These are phyloP conservation scores for Pythium monospermum DNA, from an alignment of 352 stramenopile genomes.

Conservation along the genomic window DNA sequence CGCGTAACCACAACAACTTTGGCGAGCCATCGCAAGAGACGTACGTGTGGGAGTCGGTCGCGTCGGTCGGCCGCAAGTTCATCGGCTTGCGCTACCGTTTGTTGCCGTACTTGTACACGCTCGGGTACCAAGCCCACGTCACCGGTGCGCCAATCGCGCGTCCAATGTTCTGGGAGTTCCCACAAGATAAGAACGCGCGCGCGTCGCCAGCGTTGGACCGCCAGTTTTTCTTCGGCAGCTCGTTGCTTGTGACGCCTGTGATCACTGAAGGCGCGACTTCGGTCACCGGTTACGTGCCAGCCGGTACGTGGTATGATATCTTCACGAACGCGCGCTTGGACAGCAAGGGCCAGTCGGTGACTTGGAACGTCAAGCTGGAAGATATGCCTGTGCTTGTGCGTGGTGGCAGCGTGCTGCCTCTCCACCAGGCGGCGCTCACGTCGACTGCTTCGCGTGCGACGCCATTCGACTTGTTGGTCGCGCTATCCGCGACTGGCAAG, in stretches of 20 bases:
- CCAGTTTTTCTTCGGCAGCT: constrained; percentile 52
- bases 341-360: constrained; percentile 23
- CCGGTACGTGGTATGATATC: constrained; percentile 51
- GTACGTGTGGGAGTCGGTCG: constrained; percentile 54
- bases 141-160: constrained; percentile 44
- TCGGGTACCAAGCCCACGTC: constrained; percentile 51
- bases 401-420: constrained; percentile 39
- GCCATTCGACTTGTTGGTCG: constrained; percentile 49
- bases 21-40: constrained; percentile 51
- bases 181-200: constrained; percentile 24
- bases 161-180: constrained; percentile 65
- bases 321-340: constrained; percentile 39
- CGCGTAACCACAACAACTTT: constrained; percentile 77
- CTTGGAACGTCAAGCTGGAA: constrained; percentile 36
- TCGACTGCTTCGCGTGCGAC: constrained; percentile 35
- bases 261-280: constrained; percentile 39
- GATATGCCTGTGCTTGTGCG: constrained; percentile 57
- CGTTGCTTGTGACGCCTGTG: constrained; percentile 46
- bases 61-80: constrained; percentile 47
- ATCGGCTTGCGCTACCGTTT: constrained; percentile 69
- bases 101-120: constrained; percentile 76
- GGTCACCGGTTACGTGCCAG: constrained; percentile 39
- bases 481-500: constrained; percentile 16
- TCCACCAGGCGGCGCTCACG: constrained; percentile 46
- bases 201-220: constrained; percentile 17